Base-by-base conservation (phyloP, 805 yeast species). In the Gaillardinia entomophila region DNA sequence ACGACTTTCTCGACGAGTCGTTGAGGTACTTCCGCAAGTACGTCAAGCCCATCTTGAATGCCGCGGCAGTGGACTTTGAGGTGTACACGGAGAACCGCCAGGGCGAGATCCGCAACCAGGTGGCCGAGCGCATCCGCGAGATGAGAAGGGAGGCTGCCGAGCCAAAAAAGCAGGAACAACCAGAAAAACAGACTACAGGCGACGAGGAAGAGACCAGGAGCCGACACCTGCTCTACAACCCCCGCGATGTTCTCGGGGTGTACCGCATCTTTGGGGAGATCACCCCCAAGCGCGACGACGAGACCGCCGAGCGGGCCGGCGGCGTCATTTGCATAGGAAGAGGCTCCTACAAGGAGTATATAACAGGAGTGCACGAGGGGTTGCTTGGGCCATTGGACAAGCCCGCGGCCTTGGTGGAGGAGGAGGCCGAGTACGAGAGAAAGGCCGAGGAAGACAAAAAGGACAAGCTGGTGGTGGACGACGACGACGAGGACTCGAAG, bases 251-350 rank as follows among this genome's bases (percentile, higher is more conserved):
- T 0, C 53, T 84, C 34, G 90, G 92, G 5, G 64, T 80, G 18
- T 79, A 74, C 48, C 50, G 49, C 15, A 26, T 55, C 4, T 34
- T 52, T n/a, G 46, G 57, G 1, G 42, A 60, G 8, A 31, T 62
- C 6, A 48, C 55, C 0, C 41, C 48, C 2, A 73, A 77, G 32
- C 80, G 78, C 49, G 66, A 77, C 2, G 55, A 66, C 20, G 66
- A 60, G 3, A 31, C 42, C 2, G 51, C 53, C 11, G 48, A 67
- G 18, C 32, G 30, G 22, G 73, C 79, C 6, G 97, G 97, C 16
- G 98, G 97, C 27, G 81, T 88, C 10, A 72, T 92, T 14, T 85
- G 96, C 53, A 62, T 92, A 16, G 99, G 99, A 4, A 73, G 99
- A 54, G 98, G 98, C 36, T 90, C 97, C 0, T 92, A 75, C 55